phyloP scores from a whole-genome alignment of 257 asterid species.

The Forsythia suspensa region DNA sequence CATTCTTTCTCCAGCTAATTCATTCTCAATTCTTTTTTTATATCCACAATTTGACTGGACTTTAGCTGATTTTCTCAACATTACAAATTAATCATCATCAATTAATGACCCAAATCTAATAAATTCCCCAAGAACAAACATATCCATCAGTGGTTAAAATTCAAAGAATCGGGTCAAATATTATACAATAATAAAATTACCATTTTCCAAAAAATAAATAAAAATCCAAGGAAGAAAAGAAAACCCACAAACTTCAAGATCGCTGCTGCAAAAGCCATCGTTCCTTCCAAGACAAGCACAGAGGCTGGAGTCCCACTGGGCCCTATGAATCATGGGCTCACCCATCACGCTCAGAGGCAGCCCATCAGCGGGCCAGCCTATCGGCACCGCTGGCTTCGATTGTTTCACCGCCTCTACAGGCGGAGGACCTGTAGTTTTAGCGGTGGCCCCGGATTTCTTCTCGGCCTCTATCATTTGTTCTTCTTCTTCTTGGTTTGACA shows the following conservation, averaged over 20 bases:
- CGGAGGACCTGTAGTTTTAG: constrained; percentile 28
- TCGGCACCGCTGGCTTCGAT: constrained; percentile 32
- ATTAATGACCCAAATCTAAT: background rate
- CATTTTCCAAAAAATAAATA: background rate
- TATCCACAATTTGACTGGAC: background rate
- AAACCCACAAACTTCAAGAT: constrained; percentile 55
- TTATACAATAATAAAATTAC: background rate
- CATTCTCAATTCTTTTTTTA: background rate
- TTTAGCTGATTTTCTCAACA: background rate
- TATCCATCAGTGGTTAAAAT: background rate
- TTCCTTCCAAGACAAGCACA: constrained; percentile 46
- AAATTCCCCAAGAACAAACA: background rate
- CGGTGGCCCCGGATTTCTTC: constrained; percentile 31
- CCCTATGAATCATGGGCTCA: constrained; percentile 38
- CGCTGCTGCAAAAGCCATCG: constrained; percentile 56
- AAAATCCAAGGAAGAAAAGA: background rate
- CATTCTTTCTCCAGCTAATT: background rate
- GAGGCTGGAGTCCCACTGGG: constrained; percentile 42
- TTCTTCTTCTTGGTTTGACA: constrained; percentile 40
- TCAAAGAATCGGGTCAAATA: constrained; percentile 17
- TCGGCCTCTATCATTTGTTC: constrained; percentile 27
- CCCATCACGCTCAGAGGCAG: constrained; percentile 53
- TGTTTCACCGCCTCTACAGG: constrained; percentile 17
- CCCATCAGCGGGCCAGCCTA: constrained; percentile 80
- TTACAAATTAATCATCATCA: background rate